These are phyloP conservation scores for Globisporangium splendens DNA, from an alignment of 352 stramenopile genomes.

Conservation along the genomic window DNA sequence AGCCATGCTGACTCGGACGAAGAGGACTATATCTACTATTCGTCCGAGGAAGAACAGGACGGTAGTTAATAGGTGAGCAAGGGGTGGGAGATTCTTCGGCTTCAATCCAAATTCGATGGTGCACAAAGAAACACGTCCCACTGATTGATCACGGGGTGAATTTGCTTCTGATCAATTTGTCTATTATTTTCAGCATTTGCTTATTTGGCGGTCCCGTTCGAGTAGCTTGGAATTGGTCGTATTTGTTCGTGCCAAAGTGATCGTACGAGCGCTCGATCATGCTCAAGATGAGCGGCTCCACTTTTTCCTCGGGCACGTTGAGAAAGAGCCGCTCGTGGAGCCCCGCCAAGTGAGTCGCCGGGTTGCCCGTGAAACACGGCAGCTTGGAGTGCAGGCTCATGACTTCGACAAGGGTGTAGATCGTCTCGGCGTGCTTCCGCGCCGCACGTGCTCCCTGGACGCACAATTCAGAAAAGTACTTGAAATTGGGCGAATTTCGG, in stretches of 20 bases:
- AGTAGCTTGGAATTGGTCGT: slow-evolving; percentile 94
- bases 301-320: slow-evolving; percentile 56
- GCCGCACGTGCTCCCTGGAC: slow-evolving; percentile 91
- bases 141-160: too few species aligned
- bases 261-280: slow-evolving; percentile 94
- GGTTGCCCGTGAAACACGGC: slow-evolving; percentile 55
- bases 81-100: neutral
- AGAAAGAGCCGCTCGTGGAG: slow-evolving; percentile 72
- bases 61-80: neutral
- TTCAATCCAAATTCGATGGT: too few species aligned
- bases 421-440: slow-evolving; percentile 90
- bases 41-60: neutral
- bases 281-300: slow-evolving; percentile 68
- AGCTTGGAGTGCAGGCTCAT: slow-evolving; percentile 86
- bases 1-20: neutral
- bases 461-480: slow-evolving; percentile 93
- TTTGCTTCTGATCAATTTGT: neutral
- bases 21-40: neutral
- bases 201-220: slow-evolving; percentile 88
- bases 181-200: neutral
- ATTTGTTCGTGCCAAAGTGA: slow-evolving; percentile 95
- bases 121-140: too few species aligned
- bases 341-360: slow-evolving; percentile 29
- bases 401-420: slow-evolving; percentile 95
- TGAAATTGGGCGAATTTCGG: slow-evolving; percentile 87